Conservation (phyloP, 768 basidiomycete species). For the Cubamyces lactineus region DNA sequence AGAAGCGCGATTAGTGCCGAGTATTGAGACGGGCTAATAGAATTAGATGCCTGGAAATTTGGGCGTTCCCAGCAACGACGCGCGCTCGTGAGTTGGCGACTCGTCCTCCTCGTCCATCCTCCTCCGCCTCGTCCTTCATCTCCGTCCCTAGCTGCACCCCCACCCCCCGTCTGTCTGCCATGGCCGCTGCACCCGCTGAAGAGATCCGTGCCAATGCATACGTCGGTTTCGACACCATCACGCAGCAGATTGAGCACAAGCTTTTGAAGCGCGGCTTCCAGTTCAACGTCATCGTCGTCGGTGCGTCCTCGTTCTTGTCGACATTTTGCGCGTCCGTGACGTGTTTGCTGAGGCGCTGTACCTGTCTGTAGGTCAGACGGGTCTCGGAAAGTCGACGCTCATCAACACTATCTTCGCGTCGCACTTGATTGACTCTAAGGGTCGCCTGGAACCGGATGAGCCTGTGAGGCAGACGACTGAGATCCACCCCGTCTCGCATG, state of each 20-base stretch:
- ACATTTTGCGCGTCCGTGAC: background rate
- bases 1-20: slow-evolving; percentile 11
- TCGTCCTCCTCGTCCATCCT: slow-evolving; percentile 19
- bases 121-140: slow-evolving; percentile 7
- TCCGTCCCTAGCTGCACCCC: background rate
- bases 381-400: slow-evolving; percentile 96
- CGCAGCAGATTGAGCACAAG: slow-evolving; percentile 98
- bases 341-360: slow-evolving; percentile 2
- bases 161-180: slow-evolving; percentile 14
- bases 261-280: slow-evolving; percentile 98
- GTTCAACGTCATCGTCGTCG: slow-evolving; percentile 98
- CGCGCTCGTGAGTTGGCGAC: slow-evolving; percentile 22
- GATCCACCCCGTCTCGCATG: slow-evolving; percentile 93
- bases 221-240: slow-evolving; percentile 98
- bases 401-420: slow-evolving; percentile 99
- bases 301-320: slow-evolving; percentile 47
- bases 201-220: slow-evolving; percentile 93
- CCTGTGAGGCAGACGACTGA: slow-evolving; percentile 95
- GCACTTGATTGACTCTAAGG: slow-evolving; percentile 97
- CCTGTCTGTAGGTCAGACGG: slow-evolving; percentile 79
- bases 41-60: slow-evolving; percentile 10
- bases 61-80: slow-evolving; percentile 20
- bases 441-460: slow-evolving; percentile 84
- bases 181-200: slow-evolving; percentile 49
- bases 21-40: background rate